Percentiles rank a stretch among this genome's conserved stretches.
Conservation (phyloP, 768 basidiomycete genomes). For the Scleroderma bovista region DNA sequence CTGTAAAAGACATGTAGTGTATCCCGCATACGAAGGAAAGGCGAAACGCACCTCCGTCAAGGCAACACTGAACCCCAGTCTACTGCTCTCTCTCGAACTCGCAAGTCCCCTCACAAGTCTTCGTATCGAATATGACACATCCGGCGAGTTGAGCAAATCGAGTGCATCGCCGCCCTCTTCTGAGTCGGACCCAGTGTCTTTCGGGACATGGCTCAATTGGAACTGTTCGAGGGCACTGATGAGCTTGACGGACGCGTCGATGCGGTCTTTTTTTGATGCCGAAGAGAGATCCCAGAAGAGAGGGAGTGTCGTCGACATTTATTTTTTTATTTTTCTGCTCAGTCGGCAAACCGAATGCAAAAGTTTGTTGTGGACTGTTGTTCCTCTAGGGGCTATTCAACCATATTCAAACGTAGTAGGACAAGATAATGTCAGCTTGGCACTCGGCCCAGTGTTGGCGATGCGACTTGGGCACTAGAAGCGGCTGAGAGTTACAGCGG, state of each 20-base stretch:
- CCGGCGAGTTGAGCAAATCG: constrained; percentile 74
- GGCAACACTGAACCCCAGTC: constrained; percentile 93
- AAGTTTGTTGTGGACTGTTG: constrained; percentile 25
- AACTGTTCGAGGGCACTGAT: constrained; percentile 79
- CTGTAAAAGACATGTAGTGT: constrained; percentile 33
- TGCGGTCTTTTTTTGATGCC: constrained; percentile 67
- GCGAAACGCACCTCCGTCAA: constrained; percentile 76
- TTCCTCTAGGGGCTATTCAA: constrained; percentile 4
- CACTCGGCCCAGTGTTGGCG: too few relatives aligned
- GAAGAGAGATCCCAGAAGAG: constrained; percentile 94
- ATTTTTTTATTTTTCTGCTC: not conserved
- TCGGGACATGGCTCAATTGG: constrained; percentile 57
- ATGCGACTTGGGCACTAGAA: too few relatives aligned
- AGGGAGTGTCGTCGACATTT: constrained; percentile 83
- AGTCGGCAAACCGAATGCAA: constrained; percentile 8
- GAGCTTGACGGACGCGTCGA: constrained; percentile 84
- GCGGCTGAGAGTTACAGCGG: too few relatives aligned
- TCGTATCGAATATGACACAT: constrained; percentile 89
- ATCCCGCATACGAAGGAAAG: constrained; percentile 1
- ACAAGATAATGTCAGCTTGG: too few relatives aligned
- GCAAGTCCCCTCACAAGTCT: constrained; percentile 83
- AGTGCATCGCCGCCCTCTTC: constrained; percentile 46
- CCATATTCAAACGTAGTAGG: too few relatives aligned
- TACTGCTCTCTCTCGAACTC: constrained; percentile 88
- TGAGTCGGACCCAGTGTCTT: constrained; percentile 29